phyloP scores from a whole-genome alignment of 176 grass and related monocot species.

The Aegilops tauschii region DNA sequence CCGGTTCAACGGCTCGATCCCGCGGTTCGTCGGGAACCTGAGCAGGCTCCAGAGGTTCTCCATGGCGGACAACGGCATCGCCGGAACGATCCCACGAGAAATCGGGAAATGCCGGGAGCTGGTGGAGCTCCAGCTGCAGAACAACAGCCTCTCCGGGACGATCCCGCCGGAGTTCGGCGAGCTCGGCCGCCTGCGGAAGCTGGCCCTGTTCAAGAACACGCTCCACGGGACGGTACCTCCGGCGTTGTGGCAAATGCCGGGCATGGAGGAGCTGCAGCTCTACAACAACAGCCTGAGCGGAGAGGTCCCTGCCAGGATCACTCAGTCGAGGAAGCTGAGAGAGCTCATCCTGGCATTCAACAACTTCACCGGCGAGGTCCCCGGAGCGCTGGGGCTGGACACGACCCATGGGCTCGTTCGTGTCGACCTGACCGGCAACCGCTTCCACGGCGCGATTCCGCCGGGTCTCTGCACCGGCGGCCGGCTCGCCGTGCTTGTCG shows the following conservation, averaged over 20 bases:
- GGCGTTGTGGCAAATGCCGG: conserved; percentile 38
- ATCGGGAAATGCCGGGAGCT: conserved; percentile 40
- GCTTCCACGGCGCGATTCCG: conserved; percentile 45
- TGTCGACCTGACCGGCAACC: conserved; percentile 47
- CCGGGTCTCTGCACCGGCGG: conserved; percentile 40
- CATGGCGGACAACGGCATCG: conserved; percentile 24
- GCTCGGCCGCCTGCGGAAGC: conserved; percentile 17
- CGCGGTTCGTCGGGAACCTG: conserved; percentile 29
- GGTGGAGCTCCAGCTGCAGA: conserved; percentile 47
- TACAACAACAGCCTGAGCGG: conserved; percentile 47
- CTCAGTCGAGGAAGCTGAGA: conserved; percentile 38
- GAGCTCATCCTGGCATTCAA: conserved; percentile 42
- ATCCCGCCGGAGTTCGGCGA: conserved; percentile 39
- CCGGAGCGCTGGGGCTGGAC: conserved; percentile 40
- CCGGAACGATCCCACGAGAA: conserved; percentile 34
- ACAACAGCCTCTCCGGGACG: conserved; percentile 39
- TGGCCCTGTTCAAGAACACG: conserved; percentile 46
- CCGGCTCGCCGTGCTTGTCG: conserved; percentile 35
- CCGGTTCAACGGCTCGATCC: conserved; percentile 38
- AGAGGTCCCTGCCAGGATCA: conserved; percentile 44
- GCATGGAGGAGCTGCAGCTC: conserved; percentile 28
- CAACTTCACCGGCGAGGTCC: conserved; percentile 42
- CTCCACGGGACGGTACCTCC: conserved; percentile 38
- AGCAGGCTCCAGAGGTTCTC: conserved; percentile 34
- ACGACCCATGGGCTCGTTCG: conserved; percentile 38